These are phyloP conservation scores for Suhomyces yuchorum DNA, from an alignment of 1,139 yeast genomes.

Conservation along the genomic window DNA sequence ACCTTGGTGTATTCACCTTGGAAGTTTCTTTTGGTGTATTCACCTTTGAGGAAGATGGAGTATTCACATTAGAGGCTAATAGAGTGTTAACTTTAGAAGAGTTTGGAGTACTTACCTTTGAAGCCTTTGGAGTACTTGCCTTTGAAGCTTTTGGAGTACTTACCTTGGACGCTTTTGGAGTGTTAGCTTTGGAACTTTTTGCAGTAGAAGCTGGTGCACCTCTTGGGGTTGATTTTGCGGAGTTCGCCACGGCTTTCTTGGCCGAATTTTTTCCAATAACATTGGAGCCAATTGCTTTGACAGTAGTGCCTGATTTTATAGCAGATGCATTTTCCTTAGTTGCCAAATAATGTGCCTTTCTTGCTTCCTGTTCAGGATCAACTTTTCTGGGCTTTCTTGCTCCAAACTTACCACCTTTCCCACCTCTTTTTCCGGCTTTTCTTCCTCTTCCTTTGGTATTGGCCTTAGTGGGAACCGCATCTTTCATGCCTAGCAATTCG, in stretches of 20 bases:
- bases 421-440: slow-evolving; percentile 31
- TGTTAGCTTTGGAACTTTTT: not conserved
- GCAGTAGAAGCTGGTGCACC: not conserved
- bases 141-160: not conserved
- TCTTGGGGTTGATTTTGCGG: not conserved
- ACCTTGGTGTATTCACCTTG: not conserved
- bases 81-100: slow-evolving; percentile 6
- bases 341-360: slow-evolving; percentile 42
- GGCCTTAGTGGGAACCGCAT: slow-evolving; percentile 28
- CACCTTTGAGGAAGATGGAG: not conserved
- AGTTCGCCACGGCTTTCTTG: not conserved
- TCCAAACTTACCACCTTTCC: slow-evolving; percentile 18
- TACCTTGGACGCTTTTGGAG: slow-evolving; percentile 1
- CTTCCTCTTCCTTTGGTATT: slow-evolving; percentile 23
- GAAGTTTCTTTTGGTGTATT: slow-evolving; percentile 9
- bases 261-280: slow-evolving; percentile 8
- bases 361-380: slow-evolving; percentile 39
- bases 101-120: not conserved
- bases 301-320: slow-evolving; percentile 44
- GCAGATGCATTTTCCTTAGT: slow-evolving; percentile 36
- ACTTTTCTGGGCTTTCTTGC: slow-evolving; percentile 24
- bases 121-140: not conserved
- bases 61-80: slow-evolving; percentile 1
- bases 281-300: slow-evolving; percentile 41
- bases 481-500: slow-evolving; percentile 53